Conservation (phyloP, 805 yeast species). For the Saccharomycopsis javanensis region DNA sequence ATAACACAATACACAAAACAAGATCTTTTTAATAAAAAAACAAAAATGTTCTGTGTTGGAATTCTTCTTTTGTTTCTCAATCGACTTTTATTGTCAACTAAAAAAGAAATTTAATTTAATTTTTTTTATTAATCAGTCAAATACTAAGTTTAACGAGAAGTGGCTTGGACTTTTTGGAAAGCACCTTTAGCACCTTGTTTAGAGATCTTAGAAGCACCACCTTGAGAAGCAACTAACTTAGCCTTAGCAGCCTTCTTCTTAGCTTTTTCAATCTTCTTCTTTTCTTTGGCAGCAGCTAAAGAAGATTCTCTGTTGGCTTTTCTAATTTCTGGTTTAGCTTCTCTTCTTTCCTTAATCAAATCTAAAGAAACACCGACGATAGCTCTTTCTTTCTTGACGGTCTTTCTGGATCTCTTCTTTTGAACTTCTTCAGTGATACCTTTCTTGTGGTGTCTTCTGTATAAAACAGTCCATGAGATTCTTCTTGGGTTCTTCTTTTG, state of each 20-base stretch:
- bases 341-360: conserved; percentile 95
- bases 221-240: conserved; percentile 51
- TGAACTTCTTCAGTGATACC: conserved; percentile 98
- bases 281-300: conserved; percentile 71
- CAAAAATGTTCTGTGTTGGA: neutral
- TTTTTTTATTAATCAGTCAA: neutral
- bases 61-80: neutral
- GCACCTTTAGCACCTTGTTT: conserved; percentile 98
- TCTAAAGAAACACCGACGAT: conserved; percentile 99
- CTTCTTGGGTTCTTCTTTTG: conserved; percentile 99
- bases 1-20: neutral
- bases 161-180: conserved; percentile 92
- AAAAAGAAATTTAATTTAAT: conserved; percentile 5
- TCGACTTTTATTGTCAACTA: neutral
- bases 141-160: conserved; percentile 69
- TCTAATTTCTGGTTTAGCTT: conserved; percentile 93
- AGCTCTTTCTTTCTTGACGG: conserved; percentile 98
- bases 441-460: conserved; percentile 99
- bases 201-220: conserved; percentile 69
- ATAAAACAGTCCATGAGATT: conserved; percentile 98
- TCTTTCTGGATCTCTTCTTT: conserved; percentile 95
- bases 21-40: neutral
- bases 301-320: conserved; percentile 95
- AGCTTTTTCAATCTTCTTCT: conserved; percentile 86
- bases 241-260: conserved; percentile 94